Percentiles rank a stretch among this genome's conserved stretches.
Conservation (phyloP, 495 filamentous ascomycete species). For the Lentithecium fluviatile region DNA sequence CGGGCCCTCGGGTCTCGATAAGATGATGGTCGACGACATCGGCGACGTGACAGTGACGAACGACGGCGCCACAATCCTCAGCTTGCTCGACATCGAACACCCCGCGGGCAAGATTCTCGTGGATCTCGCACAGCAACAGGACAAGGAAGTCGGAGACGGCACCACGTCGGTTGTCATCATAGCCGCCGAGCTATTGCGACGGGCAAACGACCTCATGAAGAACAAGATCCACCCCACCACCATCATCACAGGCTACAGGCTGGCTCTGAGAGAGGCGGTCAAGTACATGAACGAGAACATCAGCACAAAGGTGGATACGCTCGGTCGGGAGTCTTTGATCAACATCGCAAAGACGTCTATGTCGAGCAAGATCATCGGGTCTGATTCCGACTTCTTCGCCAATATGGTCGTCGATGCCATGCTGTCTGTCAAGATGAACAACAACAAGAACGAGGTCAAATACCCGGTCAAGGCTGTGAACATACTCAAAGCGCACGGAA, state of each 20-base stretch:
- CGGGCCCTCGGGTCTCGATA: conserved; percentile 93
- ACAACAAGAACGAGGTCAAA: conserved; percentile 85
- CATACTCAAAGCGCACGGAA: conserved; percentile 95
- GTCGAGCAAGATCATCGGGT: conserved; percentile 97
- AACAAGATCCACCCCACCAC: conserved; percentile 99
- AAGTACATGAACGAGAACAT: conserved; percentile 99
- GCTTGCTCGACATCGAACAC: conserved; percentile 92
- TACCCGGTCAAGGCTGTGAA: conserved; percentile 99
- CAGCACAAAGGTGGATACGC: conserved; percentile 85
- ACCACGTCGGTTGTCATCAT: conserved; percentile 98
- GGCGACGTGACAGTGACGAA: conserved; percentile 99
- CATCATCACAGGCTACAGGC: conserved; percentile 96
- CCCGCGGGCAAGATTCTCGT: conserved; percentile 98
- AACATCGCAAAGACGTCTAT: conserved; percentile 99
- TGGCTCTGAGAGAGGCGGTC: conserved; percentile 93
- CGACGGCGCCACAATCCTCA: conserved; percentile 95
- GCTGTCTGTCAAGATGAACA: conserved; percentile 87
- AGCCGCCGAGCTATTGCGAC: conserved; percentile 88
- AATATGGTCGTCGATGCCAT: conserved; percentile 97
- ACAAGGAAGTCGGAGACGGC: conserved; percentile 96
- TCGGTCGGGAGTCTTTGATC: conserved; percentile 84
- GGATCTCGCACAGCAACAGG: conserved; percentile 95
- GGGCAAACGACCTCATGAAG: conserved; percentile 97
- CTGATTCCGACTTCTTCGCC: conserved; percentile 94
- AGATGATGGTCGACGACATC: conserved; percentile 99